Percentiles rank a stretch among this genome's conserved stretches.
Conservation (phyloP, 2,329 filamentous ascomycete species). For the Diaporthe citri region DNA sequence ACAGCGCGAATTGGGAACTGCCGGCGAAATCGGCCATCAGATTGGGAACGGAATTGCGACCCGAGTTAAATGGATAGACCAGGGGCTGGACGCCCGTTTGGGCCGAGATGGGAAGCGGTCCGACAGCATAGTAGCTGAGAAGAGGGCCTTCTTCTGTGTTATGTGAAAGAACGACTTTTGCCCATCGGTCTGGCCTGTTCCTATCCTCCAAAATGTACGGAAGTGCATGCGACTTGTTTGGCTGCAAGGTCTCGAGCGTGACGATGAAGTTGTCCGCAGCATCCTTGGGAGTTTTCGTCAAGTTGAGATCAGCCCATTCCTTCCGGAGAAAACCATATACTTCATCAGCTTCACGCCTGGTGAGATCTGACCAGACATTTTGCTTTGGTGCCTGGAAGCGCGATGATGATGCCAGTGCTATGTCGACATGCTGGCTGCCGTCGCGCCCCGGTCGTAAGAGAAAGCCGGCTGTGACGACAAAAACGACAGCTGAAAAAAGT, state of each 20-base stretch:
- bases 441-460: neutral
- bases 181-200: constrained; percentile 55
- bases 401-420: neutral
- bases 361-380: constrained; percentile 58
- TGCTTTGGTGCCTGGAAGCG: constrained; percentile 51
- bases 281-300: constrained; percentile 53
- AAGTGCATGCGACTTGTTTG: constrained; percentile 62
- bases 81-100: constrained; percentile 54
- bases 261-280: constrained; percentile 61
- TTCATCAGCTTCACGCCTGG: constrained; percentile 55
- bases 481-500: constrained; percentile 1
- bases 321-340: constrained; percentile 58
- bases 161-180: constrained; percentile 60
- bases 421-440: neutral
- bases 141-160: constrained; percentile 56
- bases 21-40: constrained; percentile 51
- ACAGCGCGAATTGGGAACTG: constrained; percentile 49
- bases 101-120: constrained; percentile 58
- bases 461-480: constrained; percentile 19
- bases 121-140: constrained; percentile 62
- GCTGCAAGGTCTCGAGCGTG: constrained; percentile 60
- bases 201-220: constrained; percentile 57
- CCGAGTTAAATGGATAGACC: constrained; percentile 59
- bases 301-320: constrained; percentile 57
- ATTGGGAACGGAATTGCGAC: constrained; percentile 53